Percentiles rank a stretch among this genome's conserved stretches.
These are phyloP conservation scores for Neofusicoccum laricinum DNA, from an alignment of 2,329 filamentous ascomycete species.

Conservation along the genomic window DNA sequence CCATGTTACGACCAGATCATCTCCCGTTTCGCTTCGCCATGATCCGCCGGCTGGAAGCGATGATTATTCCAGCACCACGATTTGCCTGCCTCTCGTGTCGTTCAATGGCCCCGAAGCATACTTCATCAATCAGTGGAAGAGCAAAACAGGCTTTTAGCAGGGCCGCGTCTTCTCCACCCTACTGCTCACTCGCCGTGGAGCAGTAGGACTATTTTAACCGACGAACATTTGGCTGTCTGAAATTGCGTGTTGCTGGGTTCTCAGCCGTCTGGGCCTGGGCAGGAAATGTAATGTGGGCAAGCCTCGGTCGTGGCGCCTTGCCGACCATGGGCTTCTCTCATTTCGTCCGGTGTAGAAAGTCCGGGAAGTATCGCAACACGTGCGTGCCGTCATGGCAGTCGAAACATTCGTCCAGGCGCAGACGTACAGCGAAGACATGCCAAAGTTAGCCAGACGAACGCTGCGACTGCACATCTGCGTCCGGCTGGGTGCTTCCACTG, in stretches of 20 bases:
- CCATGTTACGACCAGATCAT: conserved; percentile 1
- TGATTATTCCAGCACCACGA: conserved; percentile 36
- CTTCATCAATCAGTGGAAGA: conserved; percentile 52
- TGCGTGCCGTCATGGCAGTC: no score
- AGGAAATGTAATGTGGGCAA: not conserved
- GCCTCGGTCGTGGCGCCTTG: not conserved
- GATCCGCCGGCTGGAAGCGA: conserved; percentile 11
- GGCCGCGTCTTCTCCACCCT: conserved; percentile 54
- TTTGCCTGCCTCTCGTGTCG: conserved; percentile 50
- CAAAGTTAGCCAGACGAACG: no score
- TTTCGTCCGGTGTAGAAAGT: not conserved
- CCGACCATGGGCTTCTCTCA: not conserved
- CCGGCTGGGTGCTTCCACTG: no score
- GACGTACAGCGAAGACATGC: no score
- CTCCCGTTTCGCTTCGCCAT: not conserved
- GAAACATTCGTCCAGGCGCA: no score
- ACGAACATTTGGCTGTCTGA: conserved; percentile 39
- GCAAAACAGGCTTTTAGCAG: conserved; percentile 51
- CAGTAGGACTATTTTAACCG: conserved; percentile 47
- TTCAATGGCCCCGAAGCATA: conserved; percentile 48
- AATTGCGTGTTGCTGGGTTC: not conserved
- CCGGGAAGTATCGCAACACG: no score
- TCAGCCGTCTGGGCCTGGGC: not conserved
- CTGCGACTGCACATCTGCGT: no score
- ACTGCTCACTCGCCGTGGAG: conserved; percentile 38